Percentiles rank a stretch among this genome's conserved stretches.
Evolutionary conservation across 768 basidiomycete species (phyloP).

Genomic region (Hebeloma cylindrosporum): DNA sequence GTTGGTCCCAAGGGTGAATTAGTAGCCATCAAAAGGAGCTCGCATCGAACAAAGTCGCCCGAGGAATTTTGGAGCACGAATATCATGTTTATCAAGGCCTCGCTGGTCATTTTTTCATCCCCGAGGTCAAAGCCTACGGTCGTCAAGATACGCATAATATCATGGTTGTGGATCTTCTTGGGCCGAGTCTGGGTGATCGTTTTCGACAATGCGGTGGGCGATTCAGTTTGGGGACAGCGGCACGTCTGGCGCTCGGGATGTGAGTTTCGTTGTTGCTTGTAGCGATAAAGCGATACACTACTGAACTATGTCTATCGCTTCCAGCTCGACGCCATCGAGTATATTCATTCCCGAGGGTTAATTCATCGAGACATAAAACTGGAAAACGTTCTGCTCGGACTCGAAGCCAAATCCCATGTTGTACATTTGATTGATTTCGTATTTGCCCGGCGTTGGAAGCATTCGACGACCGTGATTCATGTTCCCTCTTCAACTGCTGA

Average conservation of each 20-base stretch:
- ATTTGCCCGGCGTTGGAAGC: constrained; percentile 1
- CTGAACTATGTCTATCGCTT: neutral
- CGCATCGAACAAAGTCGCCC: constrained; percentile 5
- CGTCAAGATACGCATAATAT: neutral
- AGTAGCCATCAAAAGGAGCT: constrained; percentile 10
- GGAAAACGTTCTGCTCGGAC: constrained; percentile 5
- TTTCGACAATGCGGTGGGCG: constrained; percentile 1
- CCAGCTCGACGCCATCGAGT: constrained; percentile 7
- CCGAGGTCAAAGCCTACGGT: constrained; percentile 4
- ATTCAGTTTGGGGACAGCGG: constrained; percentile 6
- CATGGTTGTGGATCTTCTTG: constrained; percentile 8
- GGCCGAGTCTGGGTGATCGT: constrained; percentile 2
- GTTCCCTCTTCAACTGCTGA: neutral
- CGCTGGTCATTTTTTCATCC: constrained; percentile 1
- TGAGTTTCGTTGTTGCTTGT: neutral
- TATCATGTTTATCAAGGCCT: constrained; percentile 5
- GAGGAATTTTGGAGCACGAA: constrained; percentile 10
- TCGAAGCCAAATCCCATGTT: neutral
- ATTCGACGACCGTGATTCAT: neutral
- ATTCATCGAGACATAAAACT: constrained; percentile 12
- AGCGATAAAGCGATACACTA: neutral
- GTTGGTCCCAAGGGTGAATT: constrained; percentile 1
- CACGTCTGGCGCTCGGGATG: constrained; percentile 3
- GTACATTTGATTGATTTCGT: constrained; percentile 6
- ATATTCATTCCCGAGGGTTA: constrained; percentile 5